Percentiles rank a stretch among this genome's conserved stretches.
Conservation (phyloP, 176 grass and related monocot genomes). For the Dactylis glomerata region DNA sequence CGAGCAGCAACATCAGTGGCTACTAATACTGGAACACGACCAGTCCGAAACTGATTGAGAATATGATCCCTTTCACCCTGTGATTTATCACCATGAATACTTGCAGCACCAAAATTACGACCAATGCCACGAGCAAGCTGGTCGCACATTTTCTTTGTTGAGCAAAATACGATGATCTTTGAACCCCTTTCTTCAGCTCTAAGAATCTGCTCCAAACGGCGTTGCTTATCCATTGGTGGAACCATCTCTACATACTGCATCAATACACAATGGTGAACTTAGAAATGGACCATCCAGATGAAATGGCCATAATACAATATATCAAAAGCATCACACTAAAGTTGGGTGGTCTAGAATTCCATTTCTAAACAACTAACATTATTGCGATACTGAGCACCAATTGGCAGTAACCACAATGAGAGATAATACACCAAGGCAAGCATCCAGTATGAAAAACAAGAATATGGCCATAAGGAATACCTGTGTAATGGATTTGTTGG, state of each 20-base stretch:
- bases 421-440: background rate
- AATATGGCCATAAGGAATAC: constrained; percentile 33
- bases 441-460: constrained; percentile 15
- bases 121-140: constrained; percentile 76
- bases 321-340: background rate
- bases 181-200: constrained; percentile 90
- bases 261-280: background rate
- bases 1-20: constrained; percentile 97
- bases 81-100: constrained; percentile 92
- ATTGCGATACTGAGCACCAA: background rate
- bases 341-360: constrained; percentile 15
- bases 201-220: constrained; percentile 91
- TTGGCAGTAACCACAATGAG: background rate
- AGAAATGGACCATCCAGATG: constrained; percentile 20
- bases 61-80: constrained; percentile 88
- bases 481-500: constrained; percentile 98
- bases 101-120: constrained; percentile 75
- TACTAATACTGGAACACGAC: constrained; percentile 80
- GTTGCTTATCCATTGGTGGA: constrained; percentile 74
- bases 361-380: background rate
- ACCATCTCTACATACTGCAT: constrained; percentile 90
- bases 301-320: constrained; percentile 14
- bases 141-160: constrained; percentile 91
- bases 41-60: constrained; percentile 84
- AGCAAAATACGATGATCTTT: constrained; percentile 94